Percentiles rank a stretch among this genome's conserved stretches.
phyloP scores from a whole-genome alignment of 225 moss, liverwort and hornwort genomes.

The Pseudoscleropodium purum region DNA sequence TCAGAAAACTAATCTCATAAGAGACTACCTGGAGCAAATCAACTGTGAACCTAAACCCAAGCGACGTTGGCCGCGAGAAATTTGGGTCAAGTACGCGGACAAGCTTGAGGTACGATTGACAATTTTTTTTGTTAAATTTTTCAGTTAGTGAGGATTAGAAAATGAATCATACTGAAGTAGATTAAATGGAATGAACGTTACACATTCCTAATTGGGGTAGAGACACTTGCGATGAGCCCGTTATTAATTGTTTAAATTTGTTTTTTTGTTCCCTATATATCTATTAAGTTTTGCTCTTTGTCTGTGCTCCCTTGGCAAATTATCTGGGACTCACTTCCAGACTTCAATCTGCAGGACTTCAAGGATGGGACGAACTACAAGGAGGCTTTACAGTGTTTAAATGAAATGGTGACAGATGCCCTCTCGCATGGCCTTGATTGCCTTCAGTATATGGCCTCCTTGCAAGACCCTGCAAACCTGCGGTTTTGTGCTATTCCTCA shows the following conservation, averaged over 20 bases:
- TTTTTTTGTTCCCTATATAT: neutral
- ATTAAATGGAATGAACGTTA: neutral
- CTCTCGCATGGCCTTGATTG: slow-evolving; percentile 60
- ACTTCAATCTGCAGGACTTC: slow-evolving; percentile 46
- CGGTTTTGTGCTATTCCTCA: slow-evolving; percentile 77
- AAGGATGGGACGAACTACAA: slow-evolving; percentile 41
- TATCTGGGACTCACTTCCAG: neutral
- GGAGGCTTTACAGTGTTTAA: slow-evolving; percentile 53
- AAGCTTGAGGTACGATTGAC: slow-evolving; percentile 45
- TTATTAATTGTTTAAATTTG: neutral
- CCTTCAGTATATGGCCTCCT: slow-evolving; percentile 65
- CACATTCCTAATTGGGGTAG: neutral
- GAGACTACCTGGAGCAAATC: slow-evolving; percentile 70
- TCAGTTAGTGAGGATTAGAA: neutral
- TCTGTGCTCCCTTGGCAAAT: neutral
- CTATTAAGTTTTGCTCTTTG: neutral
- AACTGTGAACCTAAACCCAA: slow-evolving; percentile 40
- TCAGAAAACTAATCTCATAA: slow-evolving; percentile 78
- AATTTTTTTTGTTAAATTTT: neutral
- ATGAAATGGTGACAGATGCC: slow-evolving; percentile 82
- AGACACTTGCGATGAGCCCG: neutral
- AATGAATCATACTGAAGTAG: neutral
- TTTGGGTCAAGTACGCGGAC: slow-evolving; percentile 60
- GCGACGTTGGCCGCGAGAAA: slow-evolving; percentile 65
- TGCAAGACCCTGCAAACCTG: slow-evolving; percentile 55